Base-by-base conservation (phyloP, 2,329 filamentous ascomycete species). In the Penicillium frequentans region DNA sequence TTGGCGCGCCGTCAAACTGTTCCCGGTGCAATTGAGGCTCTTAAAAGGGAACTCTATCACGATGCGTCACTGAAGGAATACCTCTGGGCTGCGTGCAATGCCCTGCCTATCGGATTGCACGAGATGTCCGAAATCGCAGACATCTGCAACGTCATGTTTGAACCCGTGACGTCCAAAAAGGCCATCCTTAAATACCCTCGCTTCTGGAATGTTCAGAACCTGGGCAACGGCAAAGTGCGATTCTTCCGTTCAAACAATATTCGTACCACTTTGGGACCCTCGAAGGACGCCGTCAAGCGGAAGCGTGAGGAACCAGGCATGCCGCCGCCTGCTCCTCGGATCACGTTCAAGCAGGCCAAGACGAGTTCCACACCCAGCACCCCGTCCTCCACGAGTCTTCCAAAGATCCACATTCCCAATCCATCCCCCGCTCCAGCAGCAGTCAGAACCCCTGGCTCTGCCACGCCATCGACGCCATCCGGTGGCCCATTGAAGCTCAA, bases 61-160 rank as follows among this genome's bases (percentile, higher is more conserved):
- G 80, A 86, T 49, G 59, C 75, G 35, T 68, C 72, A 3, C 75
- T 88, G 54, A 81, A 81, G 62, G 69, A 81, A 39, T 79, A 80
- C 13, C 68, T 88, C 4, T 86, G 84, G 78, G 76, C 81, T 54
- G 85, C 84, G 3, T 78, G 84, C 63, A 79, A 76, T 51, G 82
- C 84, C 0, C 78, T 76, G 1, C 70, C 68, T 5, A 75, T 85
- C 44, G 77, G 81, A 1, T 63, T 83, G 3, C 73, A 79, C 27
- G 84, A 88, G 64, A 74, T 86, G 46, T 78, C 78, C 7, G 80
- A 84, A 39, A 76, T 88, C 31, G 73, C 83, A 19, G 84, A 86
- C 59, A 75, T 88, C 35, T 86, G 84, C 60, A 74, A 75, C 37
- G 71, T 85, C 56, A 69, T 88, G 16, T 87, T 83, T 62, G 77